A percentile compares a stretch with the other conserved stretches of the same genome.
These are phyloP conservation scores for Liriodendron chinense DNA, from an alignment of 164 flowering plant genomes.

Conservation along the genomic window DNA sequence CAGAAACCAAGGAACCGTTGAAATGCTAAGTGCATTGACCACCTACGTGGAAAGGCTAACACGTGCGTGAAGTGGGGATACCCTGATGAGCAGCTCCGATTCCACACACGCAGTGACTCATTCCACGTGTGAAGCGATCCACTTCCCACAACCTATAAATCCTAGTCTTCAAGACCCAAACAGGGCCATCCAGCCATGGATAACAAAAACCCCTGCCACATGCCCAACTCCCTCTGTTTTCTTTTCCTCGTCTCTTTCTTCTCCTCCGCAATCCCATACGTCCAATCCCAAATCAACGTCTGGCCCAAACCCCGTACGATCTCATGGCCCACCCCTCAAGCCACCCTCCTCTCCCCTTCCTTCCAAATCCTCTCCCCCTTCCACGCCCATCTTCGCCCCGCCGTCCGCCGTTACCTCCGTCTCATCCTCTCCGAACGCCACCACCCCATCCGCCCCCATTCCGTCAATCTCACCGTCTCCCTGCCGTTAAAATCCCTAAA, in stretches of 20 bases:
- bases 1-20: too few species aligned
- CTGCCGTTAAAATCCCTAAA: constrained; percentile 31
- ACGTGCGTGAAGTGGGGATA: too few species aligned
- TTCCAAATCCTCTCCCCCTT: constrained; percentile 44
- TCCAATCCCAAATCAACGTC: constrained; percentile 35
- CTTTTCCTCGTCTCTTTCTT: neutral
- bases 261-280: neutral
- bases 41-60: too few species aligned
- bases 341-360: constrained; percentile 39
- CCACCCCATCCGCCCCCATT: constrained; percentile 36
- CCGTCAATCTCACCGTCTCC: constrained; percentile 26
- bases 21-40: too few species aligned
- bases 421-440: constrained; percentile 45
- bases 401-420: constrained; percentile 41
- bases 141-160: too few species aligned
- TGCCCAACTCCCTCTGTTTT: neutral
- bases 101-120: too few species aligned
- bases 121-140: too few species aligned
- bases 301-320: constrained; percentile 71
- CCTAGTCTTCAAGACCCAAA: too few species aligned
- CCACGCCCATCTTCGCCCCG: constrained; percentile 45
- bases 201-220: too few species aligned
- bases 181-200: too few species aligned
- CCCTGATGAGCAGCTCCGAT: too few species aligned
- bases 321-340: constrained; percentile 46